Percentiles rank a stretch among this genome's conserved stretches.
Conservation (phyloP, 2,329 filamentous ascomycete genomes). For the Fusarium vanettenii region DNA sequence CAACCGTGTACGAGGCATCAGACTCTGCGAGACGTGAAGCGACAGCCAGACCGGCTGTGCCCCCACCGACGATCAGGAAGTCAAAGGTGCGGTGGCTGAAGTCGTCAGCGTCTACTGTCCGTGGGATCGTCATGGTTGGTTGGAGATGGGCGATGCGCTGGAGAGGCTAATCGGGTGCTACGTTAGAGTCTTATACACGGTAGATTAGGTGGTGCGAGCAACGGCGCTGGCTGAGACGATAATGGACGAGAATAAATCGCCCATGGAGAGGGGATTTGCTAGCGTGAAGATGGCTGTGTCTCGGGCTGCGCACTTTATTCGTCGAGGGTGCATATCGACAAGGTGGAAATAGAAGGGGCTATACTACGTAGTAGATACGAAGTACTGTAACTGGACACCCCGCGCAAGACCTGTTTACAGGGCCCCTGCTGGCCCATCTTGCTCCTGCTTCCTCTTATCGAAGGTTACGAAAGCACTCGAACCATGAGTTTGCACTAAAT, state of each 20-base stretch:
- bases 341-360: not conserved
- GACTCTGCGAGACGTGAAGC: conserved; percentile 60
- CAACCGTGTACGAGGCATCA: conserved; percentile 42
- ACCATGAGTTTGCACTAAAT: not conserved
- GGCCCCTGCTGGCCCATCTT: not conserved
- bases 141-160: not conserved
- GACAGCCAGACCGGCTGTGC: conserved; percentile 64
- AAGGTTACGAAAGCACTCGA: not conserved
- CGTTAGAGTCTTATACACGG: conserved; percentile 9
- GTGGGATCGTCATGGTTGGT: conserved; percentile 15
- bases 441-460: not conserved
- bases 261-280: not conserved
- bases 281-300: not conserved
- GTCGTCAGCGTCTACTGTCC: conserved; percentile 19
- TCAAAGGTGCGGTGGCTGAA: conserved; percentile 44
- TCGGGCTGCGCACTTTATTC: not conserved
- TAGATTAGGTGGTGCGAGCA: not conserved
- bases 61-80: conserved; percentile 63
- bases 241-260: conserved; percentile 4
- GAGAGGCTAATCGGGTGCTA: not conserved
- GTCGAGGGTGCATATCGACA: not conserved
- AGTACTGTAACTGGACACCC: not conserved
- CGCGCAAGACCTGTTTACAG: not conserved
- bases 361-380: not conserved
- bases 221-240: not conserved